Evolutionary conservation across 2,329 filamentous ascomycete genomes (phyloP), one percentile per base, ranked within the genome.

Genomic region (Botryotinia globosa): DNA sequence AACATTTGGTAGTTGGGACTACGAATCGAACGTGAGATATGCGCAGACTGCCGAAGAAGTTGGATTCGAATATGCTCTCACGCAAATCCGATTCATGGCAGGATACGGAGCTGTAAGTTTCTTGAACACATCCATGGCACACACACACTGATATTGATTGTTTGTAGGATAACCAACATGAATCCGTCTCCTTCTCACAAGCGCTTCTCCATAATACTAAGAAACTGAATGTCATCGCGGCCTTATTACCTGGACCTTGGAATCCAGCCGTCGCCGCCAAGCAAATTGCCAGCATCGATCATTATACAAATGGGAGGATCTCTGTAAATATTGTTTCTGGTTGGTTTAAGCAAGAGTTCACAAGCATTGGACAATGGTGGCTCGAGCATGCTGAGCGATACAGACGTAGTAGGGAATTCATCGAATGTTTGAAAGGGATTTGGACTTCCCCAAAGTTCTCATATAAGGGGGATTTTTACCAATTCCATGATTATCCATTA

Each of bases 301-400:
- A 86, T 69, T 87, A 86, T 78, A 83, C 81, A 51, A 82, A 84
- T n/a, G 85, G 85, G 3, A 83, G 85, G 7, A 83, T 86, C 39
- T 85, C 84, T 1, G 85, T 87, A 16, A 87, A 87, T 69, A 81
- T 87, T 1, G 86, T 87, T 0, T 85, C 83, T 1, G 86, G 86
- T 5, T 87, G 86, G 85, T 87, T 87, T 80, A 86, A 86, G 75
- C 81, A 82, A 69, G 85, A 87, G 77, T 87, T 87, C 74, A 84
- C 82, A 0, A 82, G 82, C 64, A 84, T 87, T 34, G 85, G 85
- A 8, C 84, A 87, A 77, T 87, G 85, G 85, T 87, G 85, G 85
- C 82, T 87, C 25, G 85, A 87, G 74, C 85, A 87, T 74, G 83
- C 83, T 2, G 85, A 87, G 78, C 83, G 85, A 5, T 87, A 86